A percentile compares a stretch with the other conserved stretches of the same genome.
Conservation (phyloP, 176 grass and related monocot species). For the Alloteropsis semialata region DNA sequence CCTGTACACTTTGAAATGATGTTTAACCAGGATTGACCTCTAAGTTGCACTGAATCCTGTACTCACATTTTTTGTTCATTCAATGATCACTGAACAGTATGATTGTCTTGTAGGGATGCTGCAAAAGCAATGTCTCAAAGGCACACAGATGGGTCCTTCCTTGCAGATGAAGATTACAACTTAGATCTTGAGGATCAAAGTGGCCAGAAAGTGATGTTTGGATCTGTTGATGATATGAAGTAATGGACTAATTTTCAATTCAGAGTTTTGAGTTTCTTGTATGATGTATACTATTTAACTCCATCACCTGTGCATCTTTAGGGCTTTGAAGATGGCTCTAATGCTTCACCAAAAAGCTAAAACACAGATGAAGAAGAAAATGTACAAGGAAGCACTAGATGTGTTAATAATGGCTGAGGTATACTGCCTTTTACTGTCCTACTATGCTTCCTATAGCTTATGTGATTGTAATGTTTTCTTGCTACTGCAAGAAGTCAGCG, state of each 20-base stretch:
- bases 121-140: conserved; percentile 73
- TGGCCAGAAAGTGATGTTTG: conserved; percentile 85
- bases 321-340: conserved; percentile 83
- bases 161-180: conserved; percentile 72
- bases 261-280: not conserved
- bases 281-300: conserved; percentile 1
- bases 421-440: conserved; percentile 20
- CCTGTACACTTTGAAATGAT: not conserved
- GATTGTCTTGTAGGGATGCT: conserved; percentile 58
- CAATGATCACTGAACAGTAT: not conserved
- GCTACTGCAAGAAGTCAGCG: no score
- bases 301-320: conserved; percentile 28
- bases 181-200: conserved; percentile 95
- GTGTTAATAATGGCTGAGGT: conserved; percentile 88
- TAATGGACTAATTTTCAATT: conserved; percentile 31
- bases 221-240: conserved; percentile 81
- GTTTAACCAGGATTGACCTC: not conserved
- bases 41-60: not conserved
- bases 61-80: not conserved
- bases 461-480: conserved; percentile 4
- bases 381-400: conserved; percentile 76
- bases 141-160: conserved; percentile 85
- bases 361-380: conserved; percentile 65
- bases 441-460: not conserved
- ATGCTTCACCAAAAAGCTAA: conserved; percentile 92